Conservation (phyloP, 768 basidiomycete genomes). For the Leucosporidium scottii region DNA sequence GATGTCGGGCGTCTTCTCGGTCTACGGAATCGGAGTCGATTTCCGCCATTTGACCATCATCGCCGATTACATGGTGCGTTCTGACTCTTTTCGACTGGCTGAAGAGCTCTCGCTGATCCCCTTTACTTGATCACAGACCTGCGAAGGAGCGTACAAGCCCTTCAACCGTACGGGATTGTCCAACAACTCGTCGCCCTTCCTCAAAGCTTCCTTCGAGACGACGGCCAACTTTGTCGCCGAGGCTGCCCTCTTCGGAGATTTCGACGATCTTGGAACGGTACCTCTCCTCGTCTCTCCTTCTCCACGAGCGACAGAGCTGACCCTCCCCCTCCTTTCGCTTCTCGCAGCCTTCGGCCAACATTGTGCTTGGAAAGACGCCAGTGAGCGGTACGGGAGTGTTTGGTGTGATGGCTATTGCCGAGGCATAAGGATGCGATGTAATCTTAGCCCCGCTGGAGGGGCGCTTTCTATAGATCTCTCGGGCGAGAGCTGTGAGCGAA, state of each 20-base stretch:
- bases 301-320: too few relatives aligned
- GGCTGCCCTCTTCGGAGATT: constrained; percentile 89
- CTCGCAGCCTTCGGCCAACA: constrained; percentile 69
- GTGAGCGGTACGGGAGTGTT: constrained; percentile 7
- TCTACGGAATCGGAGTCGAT: constrained; percentile 93
- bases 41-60: constrained; percentile 89
- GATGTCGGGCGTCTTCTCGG: constrained; percentile 83
- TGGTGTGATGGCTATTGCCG: not conserved
- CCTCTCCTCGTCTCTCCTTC: too few relatives aligned
- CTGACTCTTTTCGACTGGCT: constrained; percentile 12
- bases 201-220: constrained; percentile 97
- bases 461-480: too few relatives aligned
- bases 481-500: too few relatives aligned
- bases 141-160: constrained; percentile 94
- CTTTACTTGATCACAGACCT: constrained; percentile 56
- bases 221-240: constrained; percentile 89
- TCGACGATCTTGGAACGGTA: constrained; percentile 62
- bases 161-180: constrained; percentile 96
- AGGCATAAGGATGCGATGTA: not conserved
- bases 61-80: constrained; percentile 94
- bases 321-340: constrained; percentile 39
- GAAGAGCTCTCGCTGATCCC: constrained; percentile 3
- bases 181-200: constrained; percentile 83
- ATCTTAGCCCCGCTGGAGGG: not conserved
- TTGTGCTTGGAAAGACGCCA: constrained; percentile 60